phyloP scores from a whole-genome alignment of 148 eudicot species.

The Polygonum aviculare region DNA sequence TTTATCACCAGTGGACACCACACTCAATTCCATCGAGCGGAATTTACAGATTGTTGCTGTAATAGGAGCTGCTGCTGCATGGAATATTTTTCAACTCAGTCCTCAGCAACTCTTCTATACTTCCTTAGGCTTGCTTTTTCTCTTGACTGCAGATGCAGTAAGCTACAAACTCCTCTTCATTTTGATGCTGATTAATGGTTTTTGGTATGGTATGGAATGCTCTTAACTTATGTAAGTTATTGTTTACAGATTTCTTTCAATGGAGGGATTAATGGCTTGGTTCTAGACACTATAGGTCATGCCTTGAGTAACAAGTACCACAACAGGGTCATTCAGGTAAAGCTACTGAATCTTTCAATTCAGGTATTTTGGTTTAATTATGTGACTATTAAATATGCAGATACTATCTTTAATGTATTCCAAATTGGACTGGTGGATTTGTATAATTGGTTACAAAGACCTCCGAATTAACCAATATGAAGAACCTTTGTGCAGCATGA shows the following conservation, averaged over 20 bases:
- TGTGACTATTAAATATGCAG: neutral
- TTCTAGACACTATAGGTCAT: slow-evolving; percentile 85
- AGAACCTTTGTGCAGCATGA: slow-evolving; percentile 52
- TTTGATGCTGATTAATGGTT: neutral
- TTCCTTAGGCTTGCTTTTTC: slow-evolving; percentile 55
- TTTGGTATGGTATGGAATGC: slow-evolving; percentile 8
- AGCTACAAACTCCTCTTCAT: neutral
- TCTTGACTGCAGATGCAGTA: slow-evolving; percentile 75
- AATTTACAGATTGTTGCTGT: slow-evolving; percentile 63
- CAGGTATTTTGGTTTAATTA: too few species aligned
- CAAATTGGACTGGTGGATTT: neutral
- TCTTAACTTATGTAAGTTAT: neutral
- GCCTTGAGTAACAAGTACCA: slow-evolving; percentile 75
- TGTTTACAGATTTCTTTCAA: slow-evolving; percentile 45
- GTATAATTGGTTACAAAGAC: neutral
- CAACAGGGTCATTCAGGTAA: slow-evolving; percentile 84
- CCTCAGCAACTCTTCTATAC: slow-evolving; percentile 49
- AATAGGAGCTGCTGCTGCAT: slow-evolving; percentile 56
- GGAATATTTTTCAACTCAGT: slow-evolving; percentile 60
- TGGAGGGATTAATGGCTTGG: slow-evolving; percentile 69
- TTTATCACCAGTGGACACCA: slow-evolving; percentile 73
- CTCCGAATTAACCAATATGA: neutral
- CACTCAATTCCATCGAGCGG: slow-evolving; percentile 76
- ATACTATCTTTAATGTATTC: neutral
- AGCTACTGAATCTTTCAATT: neutral